A percentile compares a stretch with the other conserved stretches of the same genome.
These are phyloP conservation scores for Fusarium decemcellulare DNA, from an alignment of 2,329 filamentous ascomycete genomes.

Conservation along the genomic window DNA sequence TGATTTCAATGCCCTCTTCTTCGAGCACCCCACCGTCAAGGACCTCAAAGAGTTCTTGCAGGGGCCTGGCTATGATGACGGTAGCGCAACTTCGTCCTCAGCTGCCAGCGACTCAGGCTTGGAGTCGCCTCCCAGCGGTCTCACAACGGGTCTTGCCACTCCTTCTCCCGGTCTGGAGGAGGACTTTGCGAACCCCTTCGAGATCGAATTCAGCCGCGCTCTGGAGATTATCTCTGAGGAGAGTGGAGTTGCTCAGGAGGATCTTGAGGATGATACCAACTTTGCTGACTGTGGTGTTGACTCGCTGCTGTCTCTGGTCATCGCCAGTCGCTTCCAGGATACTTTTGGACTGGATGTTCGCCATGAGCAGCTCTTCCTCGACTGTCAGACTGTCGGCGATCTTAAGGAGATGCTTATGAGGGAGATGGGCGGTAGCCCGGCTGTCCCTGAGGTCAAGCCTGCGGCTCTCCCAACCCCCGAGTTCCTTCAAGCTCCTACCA, in stretches of 20 bases:
- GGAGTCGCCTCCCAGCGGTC: background rate
- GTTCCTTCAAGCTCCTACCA: background rate
- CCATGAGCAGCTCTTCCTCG: slow-evolving; percentile 35
- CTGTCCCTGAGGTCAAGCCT: background rate
- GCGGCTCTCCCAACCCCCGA: background rate
- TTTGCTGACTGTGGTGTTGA: slow-evolving; percentile 73
- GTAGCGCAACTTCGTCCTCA: slow-evolving; percentile 24
- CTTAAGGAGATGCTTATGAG: slow-evolving; percentile 20
- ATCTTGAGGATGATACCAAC: slow-evolving; percentile 69
- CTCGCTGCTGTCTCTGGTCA: slow-evolving; percentile 72
- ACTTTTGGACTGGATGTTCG: slow-evolving; percentile 12
- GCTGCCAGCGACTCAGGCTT: slow-evolving; percentile 28
- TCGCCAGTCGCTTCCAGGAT: slow-evolving; percentile 69
- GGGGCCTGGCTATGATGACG: slow-evolving; percentile 11
- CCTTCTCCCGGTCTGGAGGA: slow-evolving; percentile 20
- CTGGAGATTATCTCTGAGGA: slow-evolving; percentile 59
- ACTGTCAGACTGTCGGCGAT: slow-evolving; percentile 25
- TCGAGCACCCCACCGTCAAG: slow-evolving; percentile 68
- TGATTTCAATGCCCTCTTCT: slow-evolving; percentile 64
- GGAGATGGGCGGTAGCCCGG: background rate
- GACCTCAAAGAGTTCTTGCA: slow-evolving; percentile 60
- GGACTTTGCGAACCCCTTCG: slow-evolving; percentile 6
- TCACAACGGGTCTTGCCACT: slow-evolving; percentile 3
- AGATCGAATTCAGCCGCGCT: slow-evolving; percentile 32
- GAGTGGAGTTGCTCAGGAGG: slow-evolving; percentile 67